Conservation (phyloP, 805 yeast genomes). For the Barnettozyma sucrosica region DNA sequence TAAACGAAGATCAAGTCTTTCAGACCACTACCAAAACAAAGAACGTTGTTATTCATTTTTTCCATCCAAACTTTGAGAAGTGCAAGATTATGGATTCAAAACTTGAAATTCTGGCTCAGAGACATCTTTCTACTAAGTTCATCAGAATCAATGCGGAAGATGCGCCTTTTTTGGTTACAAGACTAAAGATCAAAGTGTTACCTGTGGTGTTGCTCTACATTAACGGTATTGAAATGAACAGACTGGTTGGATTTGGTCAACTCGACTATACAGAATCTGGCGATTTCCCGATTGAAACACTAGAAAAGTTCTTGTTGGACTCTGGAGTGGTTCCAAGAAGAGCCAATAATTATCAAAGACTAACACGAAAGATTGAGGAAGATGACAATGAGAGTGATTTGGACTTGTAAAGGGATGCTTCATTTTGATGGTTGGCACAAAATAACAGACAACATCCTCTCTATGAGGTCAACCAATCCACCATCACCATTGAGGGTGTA, state of each 20-base stretch:
- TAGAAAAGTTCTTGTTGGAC: constrained; percentile 40
- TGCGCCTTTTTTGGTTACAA: constrained; percentile 68
- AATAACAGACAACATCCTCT: background rate
- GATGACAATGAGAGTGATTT: constrained; percentile 34
- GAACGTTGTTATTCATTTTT: constrained; percentile 54
- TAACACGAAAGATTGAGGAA: constrained; percentile 9
- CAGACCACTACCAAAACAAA: constrained; percentile 39
- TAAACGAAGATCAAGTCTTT: constrained; percentile 53
- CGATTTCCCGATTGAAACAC: constrained; percentile 39
- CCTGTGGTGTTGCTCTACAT: constrained; percentile 65
- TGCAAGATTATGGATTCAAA: constrained; percentile 55
- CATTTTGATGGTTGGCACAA: constrained; percentile 1
- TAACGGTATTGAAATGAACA: constrained; percentile 50
- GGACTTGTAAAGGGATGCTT: constrained; percentile 21
- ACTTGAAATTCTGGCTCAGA: constrained; percentile 42
- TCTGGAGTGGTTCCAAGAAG: constrained; percentile 30
- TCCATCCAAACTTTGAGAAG: constrained; percentile 51
- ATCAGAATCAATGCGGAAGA: constrained; percentile 51
- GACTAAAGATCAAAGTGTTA: constrained; percentile 56
- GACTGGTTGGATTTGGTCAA: constrained; percentile 66
- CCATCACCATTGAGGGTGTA: background rate
- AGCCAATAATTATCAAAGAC: constrained; percentile 28
- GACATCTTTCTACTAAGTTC: constrained; percentile 51
- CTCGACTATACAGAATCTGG: constrained; percentile 40
- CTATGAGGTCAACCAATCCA: background rate